Evolutionary conservation across 2,329 filamentous ascomycete genomes (phyloP), one percentile per base, ranked within the genome.

Genomic region (Gaeumannomyces sp.): DNA sequence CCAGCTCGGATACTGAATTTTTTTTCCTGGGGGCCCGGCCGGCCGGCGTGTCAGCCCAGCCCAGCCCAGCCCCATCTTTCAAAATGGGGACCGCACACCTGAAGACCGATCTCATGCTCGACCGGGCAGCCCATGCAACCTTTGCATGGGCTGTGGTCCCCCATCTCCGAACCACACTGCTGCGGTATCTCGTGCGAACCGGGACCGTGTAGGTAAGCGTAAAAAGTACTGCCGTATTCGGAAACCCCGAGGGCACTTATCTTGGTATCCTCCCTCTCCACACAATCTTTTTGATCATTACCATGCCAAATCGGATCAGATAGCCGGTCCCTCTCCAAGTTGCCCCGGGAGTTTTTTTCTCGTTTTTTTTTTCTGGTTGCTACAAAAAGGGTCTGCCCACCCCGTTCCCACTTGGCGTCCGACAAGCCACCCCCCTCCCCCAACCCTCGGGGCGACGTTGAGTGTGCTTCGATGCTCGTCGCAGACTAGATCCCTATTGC

Each of bases 331-430:
- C 19, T 53, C 19, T 53, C 45, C 22, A 45, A 3, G 38, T 53
- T 53, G 45, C 7, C 45, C 19, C 45, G 45, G 45, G 10, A 53
- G 22, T 50, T 50, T 50, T 53, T 45, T 53, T 38, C 13, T n/a
- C n/a, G n/a, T n/a, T n/a, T n/a, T n/a, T n/a, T 53, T 25, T 53
- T 53, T 2, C 2, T 53, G 22, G 45, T 53, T n/a, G 45, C 22
- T 53, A 53, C 45, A 53, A 53, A 53, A 53, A 53, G 45, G 45
- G 45, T 53, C 22, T 53, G 45, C 45, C 45, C 45, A 53, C 45
- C 45, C n/a, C 45, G 5, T 25, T 53, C 2, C 45, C 45, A 53
- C 45, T n/a, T 53, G 45, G n/a, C 8, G 19, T 22, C 5, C 6
- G 10, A 25, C 45, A 22, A 22, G 45, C 45, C 14, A 25, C 22